phyloP scores from a whole-genome alignment of 768 basidiomycete genomes.

The Rhizopogon sp. region DNA sequence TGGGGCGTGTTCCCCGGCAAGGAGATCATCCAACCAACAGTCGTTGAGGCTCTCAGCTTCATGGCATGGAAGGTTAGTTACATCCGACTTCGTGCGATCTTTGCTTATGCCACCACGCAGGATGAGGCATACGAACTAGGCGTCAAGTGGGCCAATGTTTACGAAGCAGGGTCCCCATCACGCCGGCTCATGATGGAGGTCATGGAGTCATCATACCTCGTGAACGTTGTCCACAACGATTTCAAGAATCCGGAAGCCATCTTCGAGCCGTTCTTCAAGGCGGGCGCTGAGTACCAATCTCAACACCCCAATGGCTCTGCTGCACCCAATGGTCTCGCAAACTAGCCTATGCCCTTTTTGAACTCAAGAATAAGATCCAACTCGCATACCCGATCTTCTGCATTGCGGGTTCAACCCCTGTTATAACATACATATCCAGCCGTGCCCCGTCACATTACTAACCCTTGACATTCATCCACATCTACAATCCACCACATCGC shows the following conservation, averaged over 20 bases:
- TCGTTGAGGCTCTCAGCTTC: constrained; percentile 95
- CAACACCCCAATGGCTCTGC: constrained; percentile 29
- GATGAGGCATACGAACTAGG: constrained; percentile 95
- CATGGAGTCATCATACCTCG: constrained; percentile 81
- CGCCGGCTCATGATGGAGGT: constrained; percentile 70
- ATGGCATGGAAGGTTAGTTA: constrained; percentile 89
- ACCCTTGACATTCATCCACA: constrained; percentile 3
- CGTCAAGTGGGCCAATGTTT: constrained; percentile 84
- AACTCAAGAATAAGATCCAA: constrained; percentile 21
- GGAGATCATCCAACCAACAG: constrained; percentile 93
- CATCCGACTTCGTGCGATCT: neutral
- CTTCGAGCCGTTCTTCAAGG: constrained; percentile 81
- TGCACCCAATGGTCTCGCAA: constrained; percentile 33
- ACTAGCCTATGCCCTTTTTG: constrained; percentile 9
- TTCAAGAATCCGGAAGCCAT: constrained; percentile 83
- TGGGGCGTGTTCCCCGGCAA: constrained; percentile 99
- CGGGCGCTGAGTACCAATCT: constrained; percentile 56
- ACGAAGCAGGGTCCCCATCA: constrained; percentile 71
- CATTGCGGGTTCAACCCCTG: constrained; percentile 87
- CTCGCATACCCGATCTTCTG: constrained; percentile 26
- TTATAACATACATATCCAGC: constrained; percentile 28
- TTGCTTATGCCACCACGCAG: constrained; percentile 31
- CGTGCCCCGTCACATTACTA: neutral
- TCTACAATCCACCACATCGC: constrained; percentile 21
- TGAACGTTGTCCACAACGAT: constrained; percentile 96